Base-by-base conservation (phyloP, 2,329 filamentous ascomycete species). In the Macrophomina tecta region DNA sequence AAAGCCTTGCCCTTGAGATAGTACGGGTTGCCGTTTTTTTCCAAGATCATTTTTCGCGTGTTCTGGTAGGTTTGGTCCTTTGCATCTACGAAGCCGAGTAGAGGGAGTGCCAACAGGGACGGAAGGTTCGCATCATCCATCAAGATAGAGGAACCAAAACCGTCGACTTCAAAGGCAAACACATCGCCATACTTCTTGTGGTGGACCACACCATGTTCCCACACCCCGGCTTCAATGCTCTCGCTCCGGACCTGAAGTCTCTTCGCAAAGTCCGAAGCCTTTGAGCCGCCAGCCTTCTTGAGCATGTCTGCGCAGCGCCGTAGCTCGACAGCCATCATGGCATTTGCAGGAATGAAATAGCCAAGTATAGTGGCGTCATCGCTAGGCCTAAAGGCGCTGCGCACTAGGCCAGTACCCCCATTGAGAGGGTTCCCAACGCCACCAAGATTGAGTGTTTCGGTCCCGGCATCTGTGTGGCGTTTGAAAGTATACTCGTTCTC, bases 341-440 rank as follows among this genome's bases (percentile, higher is more conserved):
- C 95, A 75, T 99, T 99, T 45, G 92, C 90, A 0, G 95, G 95
- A 71, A 99, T 97, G 76, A 97, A 92, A 82, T 93, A 99, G 52
- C 94, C 94, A 3, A 99, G 84, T 45, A 95, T 97, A 0, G 93
- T 96, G 2, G 95, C 93, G 77, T 99, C 95, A 73, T 99, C 95
- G 70, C 92, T 97, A 4, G 95, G 95, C 1, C 95, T 87, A 81
- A 99, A 99, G 0, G 95, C 94, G 48, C 92, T 97, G 67, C 95
- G 89, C 56, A 98, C 86, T 1, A 99, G 86, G 0, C 93, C 93
- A 0, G 95, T 97, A 18, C 89, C 92, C 71, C 83, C 85, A 72
- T 92, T 94, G 16, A 99, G 82, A 0, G 95, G 95, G 76, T 99
- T 99, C n/a, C 95, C 95, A 30, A 93, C 84, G 1, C 95, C 95